Percentiles rank a stretch among this genome's conserved stretches.
Evolutionary conservation across 495 filamentous ascomycete species (phyloP).

Genomic region (Penicillium simplicissimum): DNA sequence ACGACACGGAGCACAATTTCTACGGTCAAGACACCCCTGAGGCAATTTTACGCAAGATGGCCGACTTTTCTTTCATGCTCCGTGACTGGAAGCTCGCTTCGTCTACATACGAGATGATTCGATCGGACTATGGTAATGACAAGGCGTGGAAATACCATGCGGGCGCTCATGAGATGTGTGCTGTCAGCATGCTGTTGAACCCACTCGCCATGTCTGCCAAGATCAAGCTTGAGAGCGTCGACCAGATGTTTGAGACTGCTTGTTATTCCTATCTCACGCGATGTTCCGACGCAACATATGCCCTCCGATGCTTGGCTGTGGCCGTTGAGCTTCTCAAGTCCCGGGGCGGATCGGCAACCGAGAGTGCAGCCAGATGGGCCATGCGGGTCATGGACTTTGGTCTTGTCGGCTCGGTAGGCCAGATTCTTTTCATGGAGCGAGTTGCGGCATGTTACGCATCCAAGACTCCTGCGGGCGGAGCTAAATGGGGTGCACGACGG

Average conservation of each 20-base stretch:
- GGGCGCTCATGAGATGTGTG: conserved; percentile 89
- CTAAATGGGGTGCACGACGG: conserved; percentile 66
- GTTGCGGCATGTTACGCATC: conserved; percentile 80
- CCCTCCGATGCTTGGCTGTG: conserved; percentile 73
- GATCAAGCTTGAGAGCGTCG: conserved; percentile 72
- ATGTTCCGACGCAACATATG: conserved; percentile 70
- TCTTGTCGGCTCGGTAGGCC: conserved; percentile 69
- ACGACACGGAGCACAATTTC: conserved; percentile 72
- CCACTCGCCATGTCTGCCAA: conserved; percentile 69
- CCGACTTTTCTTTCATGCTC: conserved; percentile 94
- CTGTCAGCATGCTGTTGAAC: conserved; percentile 75
- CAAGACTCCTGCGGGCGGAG: conserved; percentile 61
- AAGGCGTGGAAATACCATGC: conserved; percentile 97
- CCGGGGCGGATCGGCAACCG: conserved; percentile 73
- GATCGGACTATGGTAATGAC: conserved; percentile 86
- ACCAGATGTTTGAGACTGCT: conserved; percentile 82
- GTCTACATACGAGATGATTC: conserved; percentile 84
- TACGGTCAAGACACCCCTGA: conserved; percentile 84
- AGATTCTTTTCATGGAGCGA: conserved; percentile 80
- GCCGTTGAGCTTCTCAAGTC: conserved; percentile 79
- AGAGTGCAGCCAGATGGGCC: conserved; percentile 87
- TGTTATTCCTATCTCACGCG: conserved; percentile 90
- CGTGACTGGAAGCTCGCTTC: conserved; percentile 93
- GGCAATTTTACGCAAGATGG: conserved; percentile 88
- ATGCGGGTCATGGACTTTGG: conserved; percentile 75